Evolutionary conservation across 1,284 basidiomycete genomes (phyloP).

Genomic region (Microbotryum scabiosae): DNA sequence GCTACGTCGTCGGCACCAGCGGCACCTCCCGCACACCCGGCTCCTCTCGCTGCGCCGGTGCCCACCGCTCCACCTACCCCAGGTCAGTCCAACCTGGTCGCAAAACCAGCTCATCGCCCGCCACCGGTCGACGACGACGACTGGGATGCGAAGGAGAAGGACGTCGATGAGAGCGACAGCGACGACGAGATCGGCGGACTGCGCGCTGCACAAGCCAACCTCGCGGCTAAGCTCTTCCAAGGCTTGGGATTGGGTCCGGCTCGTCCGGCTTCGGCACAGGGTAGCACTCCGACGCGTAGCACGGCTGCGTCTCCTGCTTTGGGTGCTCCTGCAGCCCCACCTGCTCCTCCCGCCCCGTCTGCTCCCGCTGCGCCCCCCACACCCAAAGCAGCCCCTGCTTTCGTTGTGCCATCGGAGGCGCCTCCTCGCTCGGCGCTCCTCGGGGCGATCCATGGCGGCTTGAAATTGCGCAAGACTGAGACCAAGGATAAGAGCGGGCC

Average conservation of each 20-base stretch:
- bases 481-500: slow-evolving; percentile 77
- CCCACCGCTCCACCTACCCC: slow-evolving; percentile 31
- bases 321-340: slow-evolving; percentile 35
- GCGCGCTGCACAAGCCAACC: slow-evolving; percentile 56
- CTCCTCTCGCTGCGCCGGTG: slow-evolving; percentile 26
- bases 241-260: slow-evolving; percentile 26
- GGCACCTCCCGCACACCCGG: slow-evolving; percentile 20
- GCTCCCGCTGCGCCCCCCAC: slow-evolving; percentile 39
- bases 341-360: slow-evolving; percentile 36
- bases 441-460: slow-evolving; percentile 71
- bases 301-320: slow-evolving; percentile 33
- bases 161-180: slow-evolving; percentile 62
- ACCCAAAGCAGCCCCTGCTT: slow-evolving; percentile 14
- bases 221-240: slow-evolving; percentile 50
- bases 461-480: slow-evolving; percentile 62
- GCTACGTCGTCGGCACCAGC: background rate
- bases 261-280: slow-evolving; percentile 54
- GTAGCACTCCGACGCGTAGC: slow-evolving; percentile 13
- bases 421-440: slow-evolving; percentile 64
- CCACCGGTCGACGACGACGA: slow-evolving; percentile 63
- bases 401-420: slow-evolving; percentile 27
- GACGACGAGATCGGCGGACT: slow-evolving; percentile 58
- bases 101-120: slow-evolving; percentile 51
- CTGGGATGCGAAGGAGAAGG: slow-evolving; percentile 71
- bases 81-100: slow-evolving; percentile 46